Conservation (phyloP, 1,139 yeast species). For the Nakaseomyces sp. region DNA sequence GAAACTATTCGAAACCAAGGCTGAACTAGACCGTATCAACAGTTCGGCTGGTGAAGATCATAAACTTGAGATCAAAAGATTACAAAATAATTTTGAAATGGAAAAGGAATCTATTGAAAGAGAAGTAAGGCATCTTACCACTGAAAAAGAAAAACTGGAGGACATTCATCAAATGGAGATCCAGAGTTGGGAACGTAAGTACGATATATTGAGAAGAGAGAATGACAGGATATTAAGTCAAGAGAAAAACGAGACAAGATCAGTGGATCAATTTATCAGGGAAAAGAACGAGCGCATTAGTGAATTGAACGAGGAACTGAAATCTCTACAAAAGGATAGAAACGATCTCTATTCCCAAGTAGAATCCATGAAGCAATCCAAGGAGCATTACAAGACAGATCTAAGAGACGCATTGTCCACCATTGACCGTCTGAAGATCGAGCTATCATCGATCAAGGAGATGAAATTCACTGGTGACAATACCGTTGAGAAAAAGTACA, state of each 20-base stretch:
- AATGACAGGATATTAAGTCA: background rate
- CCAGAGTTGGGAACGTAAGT: slow-evolving; percentile 4
- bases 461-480: slow-evolving; percentile 5
- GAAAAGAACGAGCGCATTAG: slow-evolving; percentile 1
- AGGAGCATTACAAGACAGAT: slow-evolving; percentile 21
- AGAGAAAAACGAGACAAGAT: background rate
- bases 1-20: background rate
- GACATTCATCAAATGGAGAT: slow-evolving; percentile 6
- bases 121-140: background rate
- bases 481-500: slow-evolving; percentile 17
- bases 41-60: slow-evolving; percentile 9
- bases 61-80: slow-evolving; percentile 12
- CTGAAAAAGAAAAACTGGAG: slow-evolving; percentile 3
- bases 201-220: background rate
- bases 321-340: slow-evolving; percentile 10
- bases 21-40: slow-evolving; percentile 7
- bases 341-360: slow-evolving; percentile 11
- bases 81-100: slow-evolving; percentile 12
- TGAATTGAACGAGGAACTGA: slow-evolving; percentile 3
- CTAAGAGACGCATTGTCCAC: slow-evolving; percentile 17
- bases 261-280: background rate
- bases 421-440: slow-evolving; percentile 19
- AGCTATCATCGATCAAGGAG: slow-evolving; percentile 8
- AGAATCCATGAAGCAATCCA: slow-evolving; percentile 14
- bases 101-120: slow-evolving; percentile 4